These are phyloP conservation scores for Leishmania martiniquensis DNA, from an alignment of 208 protist genomes.

Conservation along the genomic window DNA sequence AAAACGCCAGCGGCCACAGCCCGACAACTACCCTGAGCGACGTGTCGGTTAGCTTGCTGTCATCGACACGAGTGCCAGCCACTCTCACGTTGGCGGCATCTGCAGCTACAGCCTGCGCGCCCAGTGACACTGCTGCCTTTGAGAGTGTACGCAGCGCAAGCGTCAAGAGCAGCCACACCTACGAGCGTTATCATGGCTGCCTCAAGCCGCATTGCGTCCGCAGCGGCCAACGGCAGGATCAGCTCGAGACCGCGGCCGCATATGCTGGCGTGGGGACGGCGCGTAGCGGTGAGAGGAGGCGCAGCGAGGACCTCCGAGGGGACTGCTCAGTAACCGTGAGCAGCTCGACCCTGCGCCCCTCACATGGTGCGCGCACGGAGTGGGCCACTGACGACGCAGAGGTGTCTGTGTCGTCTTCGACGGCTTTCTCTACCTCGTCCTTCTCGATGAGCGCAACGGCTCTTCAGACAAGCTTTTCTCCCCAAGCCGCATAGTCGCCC, in stretches of 20 bases:
- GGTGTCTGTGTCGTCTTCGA: conserved; percentile 15
- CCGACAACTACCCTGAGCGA: conserved; percentile 31
- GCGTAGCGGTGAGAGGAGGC: background rate
- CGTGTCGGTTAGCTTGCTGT: conserved; percentile 33
- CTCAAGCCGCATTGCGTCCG: background rate
- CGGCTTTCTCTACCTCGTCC: background rate
- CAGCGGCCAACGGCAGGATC: background rate
- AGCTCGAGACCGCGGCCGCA: background rate
- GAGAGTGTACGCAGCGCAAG: background rate
- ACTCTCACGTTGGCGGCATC: background rate
- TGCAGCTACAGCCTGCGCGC: background rate
- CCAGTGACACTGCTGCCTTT: background rate
- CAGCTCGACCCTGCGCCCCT: conserved; percentile 26
- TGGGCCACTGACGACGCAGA: conserved; percentile 7
- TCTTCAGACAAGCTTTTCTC: background rate
- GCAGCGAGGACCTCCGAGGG: background rate
- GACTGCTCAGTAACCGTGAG: conserved; percentile 28
- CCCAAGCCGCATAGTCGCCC: background rate
- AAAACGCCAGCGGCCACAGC: conserved; percentile 13
- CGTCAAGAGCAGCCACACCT: background rate
- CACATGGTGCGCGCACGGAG: background rate
- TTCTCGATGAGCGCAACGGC: background rate
- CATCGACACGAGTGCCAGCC: conserved; percentile 25
- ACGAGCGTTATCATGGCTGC: background rate
- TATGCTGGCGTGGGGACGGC: background rate